Percentiles rank a stretch among this genome's conserved stretches.
phyloP scores from a whole-genome alignment of 768 basidiomycete genomes.

The Podaxis pistillaris region DNA sequence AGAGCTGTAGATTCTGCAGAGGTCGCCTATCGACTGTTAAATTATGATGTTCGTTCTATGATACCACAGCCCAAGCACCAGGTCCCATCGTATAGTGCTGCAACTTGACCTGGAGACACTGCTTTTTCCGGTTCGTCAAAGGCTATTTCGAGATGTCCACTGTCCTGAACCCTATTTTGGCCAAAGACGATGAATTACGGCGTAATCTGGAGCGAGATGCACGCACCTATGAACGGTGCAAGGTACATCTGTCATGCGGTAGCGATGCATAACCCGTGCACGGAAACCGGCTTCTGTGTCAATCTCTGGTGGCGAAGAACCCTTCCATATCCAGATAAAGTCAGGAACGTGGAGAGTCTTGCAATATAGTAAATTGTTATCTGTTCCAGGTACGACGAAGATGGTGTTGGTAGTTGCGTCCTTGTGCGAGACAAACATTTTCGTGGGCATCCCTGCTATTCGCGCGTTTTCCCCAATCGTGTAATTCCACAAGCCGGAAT shows the following conservation, averaged over 20 bases:
- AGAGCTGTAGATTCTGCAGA: neutral
- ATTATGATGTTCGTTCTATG: constrained; percentile 36
- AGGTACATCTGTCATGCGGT: constrained; percentile 56
- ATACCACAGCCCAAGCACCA: constrained; percentile 86
- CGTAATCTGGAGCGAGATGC: neutral
- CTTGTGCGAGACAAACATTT: constrained; percentile 76
- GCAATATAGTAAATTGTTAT: constrained; percentile 8
- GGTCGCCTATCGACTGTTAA: neutral
- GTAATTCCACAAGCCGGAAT: constrained; percentile 79
- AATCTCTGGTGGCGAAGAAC: constrained; percentile 48
- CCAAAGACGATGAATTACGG: constrained; percentile 11
- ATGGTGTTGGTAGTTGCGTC: constrained; percentile 61
- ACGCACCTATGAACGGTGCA: constrained; percentile 55
- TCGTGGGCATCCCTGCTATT: constrained; percentile 55
- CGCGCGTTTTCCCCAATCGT: constrained; percentile 83
- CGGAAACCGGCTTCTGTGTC: constrained; percentile 42
- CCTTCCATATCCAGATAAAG: constrained; percentile 80
- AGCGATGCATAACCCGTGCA: constrained; percentile 62
- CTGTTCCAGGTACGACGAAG: constrained; percentile 77
- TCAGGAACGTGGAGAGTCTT: constrained; percentile 36
- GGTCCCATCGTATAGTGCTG: constrained; percentile 66
- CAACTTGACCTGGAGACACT: constrained; percentile 80
- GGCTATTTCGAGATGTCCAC: constrained; percentile 37
- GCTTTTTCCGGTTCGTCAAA: constrained; percentile 64
- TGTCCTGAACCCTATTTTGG: constrained; percentile 19